phyloP scores from a whole-genome alignment of 2,329 filamentous ascomycete species.

The Fusarium dlaminii region DNA sequence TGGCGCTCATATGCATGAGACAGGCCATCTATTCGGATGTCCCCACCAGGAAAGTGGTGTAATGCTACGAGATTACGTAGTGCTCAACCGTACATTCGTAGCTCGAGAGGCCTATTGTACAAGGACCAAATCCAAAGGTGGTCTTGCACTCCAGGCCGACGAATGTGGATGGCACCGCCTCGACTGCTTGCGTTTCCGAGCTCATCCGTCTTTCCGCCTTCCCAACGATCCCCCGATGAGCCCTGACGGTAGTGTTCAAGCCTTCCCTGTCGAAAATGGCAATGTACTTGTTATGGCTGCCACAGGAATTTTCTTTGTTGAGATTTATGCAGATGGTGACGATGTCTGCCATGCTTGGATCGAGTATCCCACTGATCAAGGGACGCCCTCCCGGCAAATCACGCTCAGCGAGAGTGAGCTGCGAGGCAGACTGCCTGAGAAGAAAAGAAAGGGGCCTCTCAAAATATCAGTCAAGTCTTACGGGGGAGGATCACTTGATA shows the following conservation, averaged over 20 bases:
- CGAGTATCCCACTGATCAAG: conserved; percentile 75
- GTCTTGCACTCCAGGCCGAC: conserved; percentile 76
- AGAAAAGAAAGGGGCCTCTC: conserved; percentile 76
- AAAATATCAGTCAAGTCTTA: conserved; percentile 80
- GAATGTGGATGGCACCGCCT: conserved; percentile 94
- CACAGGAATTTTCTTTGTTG: conserved; percentile 85
- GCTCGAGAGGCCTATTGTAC: conserved; percentile 86
- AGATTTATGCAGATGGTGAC: conserved; percentile 83
- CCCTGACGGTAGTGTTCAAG: conserved; percentile 81
- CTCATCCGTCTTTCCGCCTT: conserved; percentile 88
- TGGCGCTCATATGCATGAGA: conserved; percentile 90
- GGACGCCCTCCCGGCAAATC: conserved; percentile 74
- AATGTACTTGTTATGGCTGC: conserved; percentile 80
- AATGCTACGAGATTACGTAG: conserved; percentile 90
- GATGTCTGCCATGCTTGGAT: conserved; percentile 82
- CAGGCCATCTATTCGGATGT: conserved; percentile 88
- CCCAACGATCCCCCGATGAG: conserved; percentile 75
- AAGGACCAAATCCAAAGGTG: conserved; percentile 84
- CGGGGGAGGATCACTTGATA: conserved; percentile 75
- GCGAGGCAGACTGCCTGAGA: conserved; percentile 74
- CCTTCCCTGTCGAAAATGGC: conserved; percentile 83
- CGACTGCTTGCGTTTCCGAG: conserved; percentile 87
- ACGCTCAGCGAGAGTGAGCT: conserved; percentile 79
- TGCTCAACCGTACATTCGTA: conserved; percentile 83
- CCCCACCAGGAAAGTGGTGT: conserved; percentile 90